A percentile compares a stretch with the other conserved stretches of the same genome.
Conservation (phyloP, 306 rosid genomes). For the Ceratonia siliqua region DNA sequence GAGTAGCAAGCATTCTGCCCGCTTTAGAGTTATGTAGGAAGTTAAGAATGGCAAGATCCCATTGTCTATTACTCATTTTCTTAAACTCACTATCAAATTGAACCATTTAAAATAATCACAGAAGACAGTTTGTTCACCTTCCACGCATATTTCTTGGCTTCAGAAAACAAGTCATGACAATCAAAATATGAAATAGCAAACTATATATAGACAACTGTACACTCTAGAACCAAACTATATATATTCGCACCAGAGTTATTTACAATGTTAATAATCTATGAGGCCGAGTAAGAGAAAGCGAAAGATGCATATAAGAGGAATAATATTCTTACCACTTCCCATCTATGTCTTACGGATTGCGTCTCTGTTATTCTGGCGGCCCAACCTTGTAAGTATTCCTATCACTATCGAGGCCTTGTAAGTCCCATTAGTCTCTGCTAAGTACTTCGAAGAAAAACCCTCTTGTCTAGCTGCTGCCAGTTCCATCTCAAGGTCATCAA, state of each 20-base stretch:
- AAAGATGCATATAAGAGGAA: neutral
- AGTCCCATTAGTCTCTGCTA: constrained; percentile 60
- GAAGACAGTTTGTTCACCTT: too few relatives aligned
- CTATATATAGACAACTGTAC: constrained; percentile 2
- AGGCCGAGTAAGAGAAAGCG: constrained; percentile 10
- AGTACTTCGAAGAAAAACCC: constrained; percentile 64
- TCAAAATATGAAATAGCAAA: too few relatives aligned
- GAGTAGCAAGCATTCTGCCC: too few relatives aligned
- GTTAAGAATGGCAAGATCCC: too few relatives aligned
- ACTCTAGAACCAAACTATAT: neutral
- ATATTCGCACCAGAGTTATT: neutral
- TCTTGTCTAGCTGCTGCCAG: constrained; percentile 80
- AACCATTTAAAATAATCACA: too few relatives aligned
- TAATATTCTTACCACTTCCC: constrained; percentile 78
- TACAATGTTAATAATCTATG: neutral
- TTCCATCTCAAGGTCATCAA: constrained; percentile 79
- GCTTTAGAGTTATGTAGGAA: too few relatives aligned
- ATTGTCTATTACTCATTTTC: too few relatives aligned
- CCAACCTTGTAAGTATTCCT: constrained; percentile 84
- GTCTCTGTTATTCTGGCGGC: constrained; percentile 79
- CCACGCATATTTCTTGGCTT: too few relatives aligned
- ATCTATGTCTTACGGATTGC: constrained; percentile 99
- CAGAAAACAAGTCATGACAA: too few relatives aligned
- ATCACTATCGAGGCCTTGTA: constrained; percentile 70
- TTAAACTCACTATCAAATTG: too few relatives aligned